Conservation (phyloP, 371 early-diverging fungal genomes). For the Batrachochytrium dendrobatidis region DNA sequence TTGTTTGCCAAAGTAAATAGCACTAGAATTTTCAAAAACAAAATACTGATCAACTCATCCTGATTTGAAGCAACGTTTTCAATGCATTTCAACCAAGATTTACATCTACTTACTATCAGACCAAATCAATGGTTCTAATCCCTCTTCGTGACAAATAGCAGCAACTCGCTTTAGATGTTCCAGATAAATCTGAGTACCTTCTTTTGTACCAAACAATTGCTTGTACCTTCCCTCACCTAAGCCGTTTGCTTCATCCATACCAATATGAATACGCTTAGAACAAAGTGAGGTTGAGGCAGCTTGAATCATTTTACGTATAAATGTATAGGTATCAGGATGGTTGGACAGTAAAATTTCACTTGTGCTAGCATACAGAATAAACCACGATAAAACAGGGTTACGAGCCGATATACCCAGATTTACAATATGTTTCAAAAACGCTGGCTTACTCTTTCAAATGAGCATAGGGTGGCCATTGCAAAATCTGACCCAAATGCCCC, state of each 20-base stretch:
- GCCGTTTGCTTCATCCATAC: conserved; percentile 83
- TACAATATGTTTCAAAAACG: neutral
- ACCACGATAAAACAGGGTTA: neutral
- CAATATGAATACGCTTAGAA: conserved; percentile 73
- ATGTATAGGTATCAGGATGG: conserved; percentile 67
- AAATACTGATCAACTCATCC: no score
- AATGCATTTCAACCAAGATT: neutral
- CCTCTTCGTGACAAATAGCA: conserved; percentile 56
- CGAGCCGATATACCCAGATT: neutral
- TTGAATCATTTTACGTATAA: conserved; percentile 65
- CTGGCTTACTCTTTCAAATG: conserved; percentile 53
- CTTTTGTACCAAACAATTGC: conserved; percentile 65
- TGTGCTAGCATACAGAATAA: conserved; percentile 32
- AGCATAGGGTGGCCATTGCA: conserved; percentile 81
- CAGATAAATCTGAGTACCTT: conserved; percentile 64
- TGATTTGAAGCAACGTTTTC: neutral
- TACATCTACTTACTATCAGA: conserved; percentile 63
- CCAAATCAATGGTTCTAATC: conserved; percentile 76
- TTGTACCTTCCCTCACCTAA: conserved; percentile 75
- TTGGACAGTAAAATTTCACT: conserved; percentile 65
- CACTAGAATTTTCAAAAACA: conserved; percentile 11
- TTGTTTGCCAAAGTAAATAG: conserved; percentile 57
- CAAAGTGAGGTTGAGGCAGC: conserved; percentile 60
- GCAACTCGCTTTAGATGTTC: conserved; percentile 67
- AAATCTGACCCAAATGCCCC: conserved; percentile 80